Base-by-base conservation (phyloP, 768 basidiomycete species). In the Sistotremastrum niveocremeum region DNA sequence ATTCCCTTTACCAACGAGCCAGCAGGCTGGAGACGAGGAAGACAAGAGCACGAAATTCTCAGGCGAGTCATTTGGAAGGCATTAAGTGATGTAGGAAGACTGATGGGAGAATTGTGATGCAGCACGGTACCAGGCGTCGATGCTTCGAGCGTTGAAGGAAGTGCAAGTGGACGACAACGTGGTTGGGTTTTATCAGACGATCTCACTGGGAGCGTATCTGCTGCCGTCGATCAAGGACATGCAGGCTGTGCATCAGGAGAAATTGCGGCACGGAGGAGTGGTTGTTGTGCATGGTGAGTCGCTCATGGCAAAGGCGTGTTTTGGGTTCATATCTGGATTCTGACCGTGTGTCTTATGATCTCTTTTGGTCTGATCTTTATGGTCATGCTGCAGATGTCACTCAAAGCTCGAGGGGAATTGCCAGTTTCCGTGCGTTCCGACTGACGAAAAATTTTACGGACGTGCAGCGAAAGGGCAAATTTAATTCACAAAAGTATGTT, bases 121-220 rank as follows among this genome's bases (percentile, higher is more conserved):
- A 87, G 82, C 72, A 46, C 82, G 85, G 39, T 90, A 89, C 60
- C 87, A 91, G 62, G 69, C 74, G 34, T 73, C 79, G 47, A 87
- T 91, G 86, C 68, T 91, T 40, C 78, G 84, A 46, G 82, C 84
- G 28, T 69, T 97, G 57, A 85, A 87, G 58, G 89, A 93, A 60
- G 90, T 93, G 46, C 83, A 86, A 56, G 78, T 81, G 35, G 89
- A 93, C 56, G 89, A 94, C 63, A 88, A 81, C 52, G 77, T 91
- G 34, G 83, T 95, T 46, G 93, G 93, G 36, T 89, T 94, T 63
- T 97, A 97, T 67, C 88, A 94, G 58, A 84, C 85, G 39, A 88
- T 82, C 30, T 77, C 79, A 6, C 71, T 88, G 36, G 87, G 87
- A 38, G 84, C 86, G 4, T 89, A 90, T 61, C 84, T 83, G 62